phyloP scores from a whole-genome alignment of 768 basidiomycete genomes.

The Termitomyces titanicus region DNA sequence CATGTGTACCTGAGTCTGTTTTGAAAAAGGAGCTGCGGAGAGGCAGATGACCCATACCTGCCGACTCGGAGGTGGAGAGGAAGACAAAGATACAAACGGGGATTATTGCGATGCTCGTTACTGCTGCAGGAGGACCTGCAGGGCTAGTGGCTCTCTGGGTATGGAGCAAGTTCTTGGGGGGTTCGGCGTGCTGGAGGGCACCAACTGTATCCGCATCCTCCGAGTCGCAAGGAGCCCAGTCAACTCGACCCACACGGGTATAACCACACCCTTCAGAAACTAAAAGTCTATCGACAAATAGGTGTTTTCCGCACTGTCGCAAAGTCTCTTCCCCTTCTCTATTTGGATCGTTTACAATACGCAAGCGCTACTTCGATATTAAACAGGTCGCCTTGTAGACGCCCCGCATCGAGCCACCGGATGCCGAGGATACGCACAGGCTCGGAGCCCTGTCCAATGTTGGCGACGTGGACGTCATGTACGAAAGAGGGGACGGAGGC shows the following conservation, averaged over 20 bases:
- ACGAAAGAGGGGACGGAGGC: constrained; percentile 50
- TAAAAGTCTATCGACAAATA: constrained; percentile 67
- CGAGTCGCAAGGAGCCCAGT: constrained; percentile 61
- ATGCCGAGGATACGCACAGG: too few species aligned
- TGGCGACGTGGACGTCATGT: constrained; percentile 66
- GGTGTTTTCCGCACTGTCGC: constrained; percentile 49
- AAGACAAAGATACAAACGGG: constrained; percentile 27
- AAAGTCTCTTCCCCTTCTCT: constrained; percentile 31
- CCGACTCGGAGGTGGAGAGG: constrained; percentile 23
- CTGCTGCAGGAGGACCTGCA: too few species aligned
- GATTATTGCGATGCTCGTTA: constrained; percentile 25
- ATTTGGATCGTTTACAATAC: constrained; percentile 47
- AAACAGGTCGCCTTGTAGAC: constrained; percentile 41
- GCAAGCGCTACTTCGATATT: constrained; percentile 73
- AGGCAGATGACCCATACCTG: constrained; percentile 32
- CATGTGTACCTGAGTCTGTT: constrained; percentile 25
- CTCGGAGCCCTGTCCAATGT: constrained; percentile 66
- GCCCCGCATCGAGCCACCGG: constrained; percentile 39
- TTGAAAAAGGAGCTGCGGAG: constrained; percentile 25
- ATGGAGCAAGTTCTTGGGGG: constrained; percentile 16
- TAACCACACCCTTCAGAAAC: too few species aligned
- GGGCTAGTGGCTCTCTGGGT: too few species aligned
- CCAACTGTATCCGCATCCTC: constrained; percentile 68
- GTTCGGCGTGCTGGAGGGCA: constrained; percentile 34
- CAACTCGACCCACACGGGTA: constrained; percentile 71